Conservation (phyloP, 176 grass and related monocot species). For the Cenchrus fungigraminus region DNA sequence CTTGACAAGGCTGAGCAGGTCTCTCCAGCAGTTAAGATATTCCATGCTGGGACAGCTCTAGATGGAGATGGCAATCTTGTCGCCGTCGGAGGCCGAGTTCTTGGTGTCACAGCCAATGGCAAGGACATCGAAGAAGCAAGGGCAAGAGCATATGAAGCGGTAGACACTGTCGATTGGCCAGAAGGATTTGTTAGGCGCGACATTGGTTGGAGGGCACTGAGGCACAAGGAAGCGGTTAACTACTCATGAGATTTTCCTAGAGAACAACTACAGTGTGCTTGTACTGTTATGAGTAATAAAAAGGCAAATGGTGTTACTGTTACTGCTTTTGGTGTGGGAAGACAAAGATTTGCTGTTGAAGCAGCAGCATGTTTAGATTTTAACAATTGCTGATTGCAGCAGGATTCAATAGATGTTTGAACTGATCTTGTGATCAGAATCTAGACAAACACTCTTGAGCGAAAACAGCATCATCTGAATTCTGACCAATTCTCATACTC, state of each 20-base stretch:
- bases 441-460: background rate
- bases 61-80: slow-evolving; percentile 71
- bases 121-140: slow-evolving; percentile 77
- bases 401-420: slow-evolving; percentile 17
- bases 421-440: background rate
- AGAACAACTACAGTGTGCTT: background rate
- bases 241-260: background rate
- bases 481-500: background rate
- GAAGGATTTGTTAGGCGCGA: slow-evolving; percentile 81
- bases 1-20: slow-evolving; percentile 72
- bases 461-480: background rate
- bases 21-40: slow-evolving; percentile 78
- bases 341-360: background rate
- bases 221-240: slow-evolving; percentile 41
- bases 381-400: background rate
- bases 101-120: slow-evolving; percentile 75
- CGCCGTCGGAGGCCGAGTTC: slow-evolving; percentile 59
- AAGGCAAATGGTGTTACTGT: background rate
- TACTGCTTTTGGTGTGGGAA: background rate
- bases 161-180: slow-evolving; percentile 68
- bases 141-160: slow-evolving; percentile 63
- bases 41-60: slow-evolving; percentile 74
- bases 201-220: slow-evolving; percentile 85
- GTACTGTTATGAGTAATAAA: slow-evolving; percentile 19
- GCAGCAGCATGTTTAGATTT: slow-evolving; percentile 2